Percentiles rank a stretch among this genome's conserved stretches.
Conservation (phyloP, 2,329 filamentous ascomycete species). For the Sclerotinia minor region DNA sequence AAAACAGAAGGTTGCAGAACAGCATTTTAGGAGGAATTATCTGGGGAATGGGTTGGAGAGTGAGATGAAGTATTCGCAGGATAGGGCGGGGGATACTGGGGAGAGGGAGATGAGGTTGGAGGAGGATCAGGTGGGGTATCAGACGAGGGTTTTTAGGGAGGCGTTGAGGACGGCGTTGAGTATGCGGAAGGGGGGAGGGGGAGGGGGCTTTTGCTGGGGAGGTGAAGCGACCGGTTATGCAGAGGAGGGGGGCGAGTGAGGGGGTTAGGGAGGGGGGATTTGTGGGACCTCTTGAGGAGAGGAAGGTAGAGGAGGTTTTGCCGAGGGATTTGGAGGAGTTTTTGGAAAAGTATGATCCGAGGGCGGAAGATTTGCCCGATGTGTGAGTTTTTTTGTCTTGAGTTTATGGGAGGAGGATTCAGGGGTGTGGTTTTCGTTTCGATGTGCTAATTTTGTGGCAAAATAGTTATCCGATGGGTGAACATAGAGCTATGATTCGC, state of each 20-base stretch:
- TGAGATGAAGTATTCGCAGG: neutral
- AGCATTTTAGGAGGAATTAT: neutral
- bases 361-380: conserved; percentile 1
- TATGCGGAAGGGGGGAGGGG: neutral
- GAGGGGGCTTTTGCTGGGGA: neutral
- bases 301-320: neutral
- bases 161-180: neutral
- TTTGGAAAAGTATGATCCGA: conserved; percentile 30
- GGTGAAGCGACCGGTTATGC: neutral
- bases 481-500: conserved; percentile 26
- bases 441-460: neutral
- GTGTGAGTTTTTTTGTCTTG: neutral
- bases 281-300: no score
- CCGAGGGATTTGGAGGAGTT: conserved; percentile 21
- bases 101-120: no score
- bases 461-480: conserved; percentile 19
- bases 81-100: no score
- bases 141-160: neutral
- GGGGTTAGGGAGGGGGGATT: neutral
- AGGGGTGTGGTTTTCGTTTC: neutral
- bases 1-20: neutral
- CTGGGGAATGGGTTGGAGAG: no score
- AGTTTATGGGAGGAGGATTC: neutral
- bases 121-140: neutral
- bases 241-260: conserved; percentile 8